Percentiles rank a stretch among this genome's conserved stretches.
Conservation (phyloP, 371 early-diverging fungal species). For the Homolaphlyctis polyrhiza region DNA sequence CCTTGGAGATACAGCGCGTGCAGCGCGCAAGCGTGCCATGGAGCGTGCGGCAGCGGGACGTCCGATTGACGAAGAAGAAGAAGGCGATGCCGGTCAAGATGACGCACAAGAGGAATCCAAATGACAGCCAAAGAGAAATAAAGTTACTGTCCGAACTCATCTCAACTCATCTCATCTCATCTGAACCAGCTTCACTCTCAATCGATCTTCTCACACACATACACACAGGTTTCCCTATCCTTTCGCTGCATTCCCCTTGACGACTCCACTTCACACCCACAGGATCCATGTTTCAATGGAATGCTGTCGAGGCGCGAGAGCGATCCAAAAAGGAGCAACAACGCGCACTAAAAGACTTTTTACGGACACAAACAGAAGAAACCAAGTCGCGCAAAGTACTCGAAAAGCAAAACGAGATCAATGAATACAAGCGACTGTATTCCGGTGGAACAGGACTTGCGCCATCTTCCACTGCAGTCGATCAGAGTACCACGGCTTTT, state of each 20-base stretch:
- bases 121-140: too few species aligned
- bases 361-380: constrained; percentile 32
- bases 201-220: too few species aligned
- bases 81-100: too few species aligned
- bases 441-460: background rate
- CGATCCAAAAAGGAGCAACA: constrained; percentile 21
- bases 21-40: constrained; percentile 13
- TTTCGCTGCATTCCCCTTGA: too few species aligned
- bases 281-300: too few species aligned
- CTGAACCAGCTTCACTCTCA: too few species aligned
- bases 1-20: constrained; percentile 23
- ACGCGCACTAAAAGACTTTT: constrained; percentile 28
- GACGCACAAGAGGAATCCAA: too few species aligned
- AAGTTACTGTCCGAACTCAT: too few species aligned
- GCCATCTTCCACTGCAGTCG: background rate
- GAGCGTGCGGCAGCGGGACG: background rate
- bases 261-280: too few species aligned
- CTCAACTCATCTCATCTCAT: too few species aligned
- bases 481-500: too few species aligned
- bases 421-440: constrained; percentile 13
- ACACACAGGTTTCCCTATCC: too few species aligned
- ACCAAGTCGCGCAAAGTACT: constrained; percentile 26
- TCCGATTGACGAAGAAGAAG: background rate
- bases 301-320: constrained; percentile 29
- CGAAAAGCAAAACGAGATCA: constrained; percentile 21